Evolutionary conservation across 2,329 filamentous ascomycete species (phyloP), one percentile per base, ranked within the genome.

Genomic region (Apiospora saccharicola): DNA sequence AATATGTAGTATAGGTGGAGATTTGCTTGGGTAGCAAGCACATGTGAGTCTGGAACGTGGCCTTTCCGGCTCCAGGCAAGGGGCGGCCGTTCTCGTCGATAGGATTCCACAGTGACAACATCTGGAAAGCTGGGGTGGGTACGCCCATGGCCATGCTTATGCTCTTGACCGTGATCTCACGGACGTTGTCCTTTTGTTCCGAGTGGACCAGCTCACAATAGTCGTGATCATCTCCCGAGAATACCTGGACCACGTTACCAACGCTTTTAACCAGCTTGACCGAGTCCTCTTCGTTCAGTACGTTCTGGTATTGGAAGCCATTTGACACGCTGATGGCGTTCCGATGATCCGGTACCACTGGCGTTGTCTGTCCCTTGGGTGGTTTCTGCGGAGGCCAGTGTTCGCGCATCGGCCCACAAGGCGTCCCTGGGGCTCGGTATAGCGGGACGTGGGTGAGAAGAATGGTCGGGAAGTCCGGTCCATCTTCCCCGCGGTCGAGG

Each of bases 141-240:
- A 99, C 93, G 12, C 96, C 95, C 96, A 98, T 98, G 24, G 94
- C 95, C 94, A 96, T 98, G 78, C 92, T 97, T 76, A 97, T 90
- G 79, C 93, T 95, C 84, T 99, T 99, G 77, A 98, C 95, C 0
- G 96, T 99, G 75, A 98, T 97, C 81, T 99, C 96, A 68, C 86
- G 87, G 44, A 92, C 89, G 37, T 87, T 89, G 46, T 87, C 88
- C 74, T 91, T 91, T 73, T 91, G 90, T 24, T 90, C 87, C 3
- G 91, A 90, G 81, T 99, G 96, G 0, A 91, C 87, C 8, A 98
- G 85, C 78, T 98, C 95, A 83, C 96, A 99, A 84, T 98, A 98
- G 84, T 99, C 96, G 84, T 99, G 96, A 79, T 99, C 96, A 78
- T 99, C 96, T 14, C 96, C 96, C 0, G 95, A 98, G 80, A 98